Evolutionary conservation across 1,284 basidiomycete species (phyloP).

Genomic region (Cryptococcus sp.): DNA sequence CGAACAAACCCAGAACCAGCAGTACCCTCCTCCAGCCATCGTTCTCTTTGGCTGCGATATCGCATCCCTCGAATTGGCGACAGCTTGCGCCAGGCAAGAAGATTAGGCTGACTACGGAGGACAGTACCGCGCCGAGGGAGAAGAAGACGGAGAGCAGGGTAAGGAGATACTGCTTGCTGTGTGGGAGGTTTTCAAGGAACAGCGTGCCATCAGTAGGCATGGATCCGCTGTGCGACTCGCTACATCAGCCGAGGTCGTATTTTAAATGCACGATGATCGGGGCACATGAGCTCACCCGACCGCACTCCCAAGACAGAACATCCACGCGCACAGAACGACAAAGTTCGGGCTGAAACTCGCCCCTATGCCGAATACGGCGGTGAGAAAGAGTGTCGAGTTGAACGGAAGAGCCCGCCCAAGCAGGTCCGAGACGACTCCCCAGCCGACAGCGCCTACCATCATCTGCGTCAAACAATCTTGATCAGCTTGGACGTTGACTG

Average conservation of each 20-base stretch:
- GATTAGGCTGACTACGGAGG: constrained; percentile 73
- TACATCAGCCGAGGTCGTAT: constrained; percentile 4
- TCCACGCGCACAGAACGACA: constrained; percentile 66
- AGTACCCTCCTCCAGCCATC: constrained; percentile 85
- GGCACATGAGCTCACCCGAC: constrained; percentile 56
- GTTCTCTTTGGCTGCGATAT: constrained; percentile 66
- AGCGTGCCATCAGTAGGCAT: constrained; percentile 97
- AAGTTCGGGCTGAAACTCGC: constrained; percentile 78
- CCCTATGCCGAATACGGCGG: constrained; percentile 82
- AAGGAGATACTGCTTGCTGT: constrained; percentile 85
- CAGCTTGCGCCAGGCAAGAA: constrained; percentile 80
- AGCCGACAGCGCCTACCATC: constrained; percentile 92
- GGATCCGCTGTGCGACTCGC: constrained; percentile 57
- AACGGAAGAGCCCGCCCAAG: constrained; percentile 86
- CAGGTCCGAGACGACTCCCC: constrained; percentile 85
- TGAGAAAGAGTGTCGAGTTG: constrained; percentile 87
- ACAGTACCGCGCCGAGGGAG: constrained; percentile 82
- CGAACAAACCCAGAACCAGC: constrained; percentile 68
- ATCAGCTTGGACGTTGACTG: neutral
- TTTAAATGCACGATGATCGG: neutral
- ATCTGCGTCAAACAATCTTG: constrained; percentile 73
- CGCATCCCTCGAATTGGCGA: constrained; percentile 47
- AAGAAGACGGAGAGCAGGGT: constrained; percentile 96
- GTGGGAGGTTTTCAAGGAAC: constrained; percentile 90
- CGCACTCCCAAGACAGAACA: constrained; percentile 88